phyloP scores from a whole-genome alignment of 768 basidiomycete species.

The Mycena venus region DNA sequence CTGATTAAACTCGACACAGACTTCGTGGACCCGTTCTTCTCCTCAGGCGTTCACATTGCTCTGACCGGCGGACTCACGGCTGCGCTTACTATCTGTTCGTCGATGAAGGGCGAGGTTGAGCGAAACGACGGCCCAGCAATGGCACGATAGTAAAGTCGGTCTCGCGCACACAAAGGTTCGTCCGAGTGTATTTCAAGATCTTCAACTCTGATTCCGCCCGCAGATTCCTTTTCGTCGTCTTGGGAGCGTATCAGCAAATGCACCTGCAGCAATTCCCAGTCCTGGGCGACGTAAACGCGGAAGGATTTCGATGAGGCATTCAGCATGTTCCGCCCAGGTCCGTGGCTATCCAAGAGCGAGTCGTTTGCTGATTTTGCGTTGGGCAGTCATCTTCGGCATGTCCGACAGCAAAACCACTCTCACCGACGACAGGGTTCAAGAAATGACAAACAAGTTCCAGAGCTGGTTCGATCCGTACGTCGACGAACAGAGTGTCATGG shows the following conservation, averaged over 20 bases:
- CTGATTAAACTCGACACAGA: constrained; percentile 38
- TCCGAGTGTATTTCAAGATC: neutral
- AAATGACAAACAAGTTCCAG: neutral
- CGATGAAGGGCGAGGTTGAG: constrained; percentile 43
- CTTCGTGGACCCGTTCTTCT: constrained; percentile 78
- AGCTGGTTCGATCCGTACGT: neutral
- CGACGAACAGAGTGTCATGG: neutral
- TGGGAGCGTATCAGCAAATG: neutral
- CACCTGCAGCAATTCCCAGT: neutral
- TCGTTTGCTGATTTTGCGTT: no score
- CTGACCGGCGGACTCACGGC: constrained; percentile 53
- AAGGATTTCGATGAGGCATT: neutral
- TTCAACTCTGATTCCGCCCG: no score
- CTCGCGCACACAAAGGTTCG: constrained; percentile 49
- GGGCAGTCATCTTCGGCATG: neutral
- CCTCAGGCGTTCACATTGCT: constrained; percentile 60
- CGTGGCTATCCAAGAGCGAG: no score
- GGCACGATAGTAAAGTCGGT: constrained; percentile 48
- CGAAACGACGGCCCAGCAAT: constrained; percentile 45
- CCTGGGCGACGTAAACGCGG: neutral
- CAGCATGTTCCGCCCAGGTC: neutral
- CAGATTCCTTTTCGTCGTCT: neutral
- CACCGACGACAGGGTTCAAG: neutral
- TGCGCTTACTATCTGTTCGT: constrained; percentile 50
- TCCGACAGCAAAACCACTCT: neutral